Conservation (phyloP, 2,329 filamentous ascomycete species). For the Curvularia sp. region DNA sequence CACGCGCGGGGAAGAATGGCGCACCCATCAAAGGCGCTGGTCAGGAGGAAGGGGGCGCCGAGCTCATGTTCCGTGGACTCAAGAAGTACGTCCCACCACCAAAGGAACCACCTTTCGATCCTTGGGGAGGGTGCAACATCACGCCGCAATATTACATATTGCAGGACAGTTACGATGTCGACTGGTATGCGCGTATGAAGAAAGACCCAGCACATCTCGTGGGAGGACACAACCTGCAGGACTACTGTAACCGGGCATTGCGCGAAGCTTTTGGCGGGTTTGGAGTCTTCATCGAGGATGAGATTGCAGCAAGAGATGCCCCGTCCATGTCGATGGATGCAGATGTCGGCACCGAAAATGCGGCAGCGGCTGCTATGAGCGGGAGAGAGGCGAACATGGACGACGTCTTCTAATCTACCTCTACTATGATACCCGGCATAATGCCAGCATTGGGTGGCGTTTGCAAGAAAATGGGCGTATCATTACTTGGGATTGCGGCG, state of each 20-base stretch:
- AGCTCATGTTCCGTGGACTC: slow-evolving; percentile 78
- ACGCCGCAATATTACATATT: slow-evolving; percentile 71
- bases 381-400: slow-evolving; percentile 61
- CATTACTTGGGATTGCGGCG: neutral
- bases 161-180: slow-evolving; percentile 74
- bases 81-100: slow-evolving; percentile 68
- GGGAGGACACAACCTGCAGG: slow-evolving; percentile 81
- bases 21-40: slow-evolving; percentile 68
- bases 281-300: slow-evolving; percentile 85
- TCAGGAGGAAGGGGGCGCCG: slow-evolving; percentile 30
- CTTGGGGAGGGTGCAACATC: slow-evolving; percentile 79
- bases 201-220: slow-evolving; percentile 71
- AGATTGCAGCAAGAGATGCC: slow-evolving; percentile 56
- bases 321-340: slow-evolving; percentile 45
- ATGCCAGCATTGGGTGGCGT: slow-evolving; percentile 41
- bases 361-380: slow-evolving; percentile 61
- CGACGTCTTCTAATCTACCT: slow-evolving; percentile 49
- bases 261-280: slow-evolving; percentile 90
- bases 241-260: slow-evolving; percentile 82
- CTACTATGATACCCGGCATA: slow-evolving; percentile 45
- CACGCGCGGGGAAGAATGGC: slow-evolving; percentile 41
- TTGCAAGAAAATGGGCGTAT: slow-evolving; percentile 9
- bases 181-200: slow-evolving; percentile 72
- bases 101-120: slow-evolving; percentile 81
- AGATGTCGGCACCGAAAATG: slow-evolving; percentile 44